Evolutionary conservation across 2,329 filamentous ascomycete genomes (phyloP), one percentile per base, ranked within the genome.

Genomic region (Alternaria conjuncta): DNA sequence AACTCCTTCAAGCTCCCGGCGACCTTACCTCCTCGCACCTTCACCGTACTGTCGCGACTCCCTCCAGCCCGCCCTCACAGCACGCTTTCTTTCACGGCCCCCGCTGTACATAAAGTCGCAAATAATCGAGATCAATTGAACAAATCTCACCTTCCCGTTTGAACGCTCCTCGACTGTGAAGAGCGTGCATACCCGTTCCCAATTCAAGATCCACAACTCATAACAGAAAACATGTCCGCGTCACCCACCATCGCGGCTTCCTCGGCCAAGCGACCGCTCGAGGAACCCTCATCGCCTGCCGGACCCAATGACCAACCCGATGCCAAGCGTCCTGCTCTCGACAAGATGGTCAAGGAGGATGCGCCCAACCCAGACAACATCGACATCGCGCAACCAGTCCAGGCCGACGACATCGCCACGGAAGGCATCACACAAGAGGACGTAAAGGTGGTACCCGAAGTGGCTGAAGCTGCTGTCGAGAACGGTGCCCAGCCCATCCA

Each of bases 271-370:
- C 94, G 96, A 77, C 96, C 96, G 65, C 89, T 99, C 70, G 96
- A 99, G 86, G 96, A 98, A 79, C 92, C 95, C 11, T 98, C 96
- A 18, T 99, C 96, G 10, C 96, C 96, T 36, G 97, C 94, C 30
- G 92, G 92, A 67, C 91, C 92, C 43, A 93, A 89, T 78, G 96
- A 98, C 75, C 94, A 97, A 80, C 96, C 96, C 57, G 96, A 99
- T 74, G 96, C 96, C 67, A 99, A 99, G 85, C 92, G 96, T 72
- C 96, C 93, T 53, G 96, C 96, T 43, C 89, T 99, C 67, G 95
- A 98, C 83, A 99, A 98, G 85, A 86, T 94, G 72, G 86, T 92
- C 73, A 93, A 92, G 80, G 90, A 88, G 60, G 90, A 88, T 6
- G 60, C 60, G 59, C 57, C 68, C 32, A 76, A 66, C 45, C 71